These are phyloP conservation scores for Vitis hybrid DNA, from an alignment of 177 flowering plant species.

Conservation along the genomic window DNA sequence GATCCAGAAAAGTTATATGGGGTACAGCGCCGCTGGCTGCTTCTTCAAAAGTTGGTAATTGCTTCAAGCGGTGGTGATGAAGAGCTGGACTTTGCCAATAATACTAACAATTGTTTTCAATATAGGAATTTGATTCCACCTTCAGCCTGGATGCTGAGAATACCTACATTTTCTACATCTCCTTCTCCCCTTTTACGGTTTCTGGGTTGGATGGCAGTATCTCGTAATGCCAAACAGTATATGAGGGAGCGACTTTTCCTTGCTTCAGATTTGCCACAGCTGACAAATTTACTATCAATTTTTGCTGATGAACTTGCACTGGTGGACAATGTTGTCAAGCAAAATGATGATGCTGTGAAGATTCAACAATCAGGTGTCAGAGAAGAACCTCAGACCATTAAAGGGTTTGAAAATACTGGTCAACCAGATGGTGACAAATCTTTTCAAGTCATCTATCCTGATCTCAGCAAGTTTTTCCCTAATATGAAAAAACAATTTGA, in stretches of 20 bases:
- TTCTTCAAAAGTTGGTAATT: slow-evolving; percentile 74
- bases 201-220: slow-evolving; percentile 95
- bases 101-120: slow-evolving; percentile 32
- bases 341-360: slow-evolving; percentile 27
- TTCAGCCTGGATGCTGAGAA: slow-evolving; percentile 73
- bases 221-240: slow-evolving; percentile 71
- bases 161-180: slow-evolving; percentile 54
- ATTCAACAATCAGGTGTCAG: slow-evolving; percentile 20
- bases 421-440: slow-evolving; percentile 34
- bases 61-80: slow-evolving; percentile 68
- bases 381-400: slow-evolving; percentile 12
- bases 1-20: slow-evolving; percentile 50
- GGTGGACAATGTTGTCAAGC: slow-evolving; percentile 40
- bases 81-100: slow-evolving; percentile 27
- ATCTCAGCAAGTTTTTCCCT: slow-evolving; percentile 65
- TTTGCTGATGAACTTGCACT: slow-evolving; percentile 79
- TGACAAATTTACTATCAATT: slow-evolving; percentile 59
- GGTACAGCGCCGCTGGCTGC: slow-evolving; percentile 69
- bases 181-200: slow-evolving; percentile 67
- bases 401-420: slow-evolving; percentile 23
- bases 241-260: slow-evolving; percentile 57
- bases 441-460: slow-evolving; percentile 62
- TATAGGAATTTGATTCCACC: slow-evolving; percentile 61
- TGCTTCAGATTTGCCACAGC: slow-evolving; percentile 62
- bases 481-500: slow-evolving; percentile 72